Evolutionary conservation across 257 asterid genomes (phyloP).

Genomic region (Capsicum rhomboideum): DNA sequence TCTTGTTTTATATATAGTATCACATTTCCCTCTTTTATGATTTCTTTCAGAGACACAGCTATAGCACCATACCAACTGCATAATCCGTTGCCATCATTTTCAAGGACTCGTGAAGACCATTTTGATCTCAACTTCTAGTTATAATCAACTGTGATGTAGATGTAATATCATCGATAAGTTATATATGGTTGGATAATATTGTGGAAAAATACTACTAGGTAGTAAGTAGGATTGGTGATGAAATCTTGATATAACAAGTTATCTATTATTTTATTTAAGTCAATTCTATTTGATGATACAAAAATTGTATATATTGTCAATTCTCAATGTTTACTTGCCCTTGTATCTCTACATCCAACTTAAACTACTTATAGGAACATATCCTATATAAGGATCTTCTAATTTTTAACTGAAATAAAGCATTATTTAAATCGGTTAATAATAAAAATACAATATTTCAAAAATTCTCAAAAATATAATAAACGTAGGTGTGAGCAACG

Average conservation of each 20-base stretch:
- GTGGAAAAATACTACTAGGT: background rate
- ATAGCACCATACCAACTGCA: constrained; percentile 11
- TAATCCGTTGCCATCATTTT: background rate
- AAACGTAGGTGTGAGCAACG: too few relatives aligned
- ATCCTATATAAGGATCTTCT: too few relatives aligned
- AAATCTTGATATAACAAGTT: too few relatives aligned
- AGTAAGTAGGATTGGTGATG: background rate
- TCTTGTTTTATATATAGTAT: background rate
- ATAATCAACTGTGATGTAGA: background rate
- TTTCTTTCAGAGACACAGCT: background rate
- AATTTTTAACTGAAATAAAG: too few relatives aligned
- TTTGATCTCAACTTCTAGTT: constrained; percentile 11
- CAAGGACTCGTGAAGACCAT: background rate
- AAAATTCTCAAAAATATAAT: too few relatives aligned
- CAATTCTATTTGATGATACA: background rate
- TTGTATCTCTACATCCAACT: too few relatives aligned
- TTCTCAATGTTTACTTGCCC: too few relatives aligned
- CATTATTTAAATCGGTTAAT: too few relatives aligned
- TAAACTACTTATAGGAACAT: too few relatives aligned
- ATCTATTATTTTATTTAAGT: background rate
- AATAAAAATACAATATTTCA: too few relatives aligned
- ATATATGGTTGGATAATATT: background rate
- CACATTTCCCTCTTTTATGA: background rate
- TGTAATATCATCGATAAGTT: background rate
- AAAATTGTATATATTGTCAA: background rate